Evolutionary conservation across 345 rosid species (phyloP), one percentile per base, ranked within the genome.

Genomic region (Lepidium aucheri): DNA sequence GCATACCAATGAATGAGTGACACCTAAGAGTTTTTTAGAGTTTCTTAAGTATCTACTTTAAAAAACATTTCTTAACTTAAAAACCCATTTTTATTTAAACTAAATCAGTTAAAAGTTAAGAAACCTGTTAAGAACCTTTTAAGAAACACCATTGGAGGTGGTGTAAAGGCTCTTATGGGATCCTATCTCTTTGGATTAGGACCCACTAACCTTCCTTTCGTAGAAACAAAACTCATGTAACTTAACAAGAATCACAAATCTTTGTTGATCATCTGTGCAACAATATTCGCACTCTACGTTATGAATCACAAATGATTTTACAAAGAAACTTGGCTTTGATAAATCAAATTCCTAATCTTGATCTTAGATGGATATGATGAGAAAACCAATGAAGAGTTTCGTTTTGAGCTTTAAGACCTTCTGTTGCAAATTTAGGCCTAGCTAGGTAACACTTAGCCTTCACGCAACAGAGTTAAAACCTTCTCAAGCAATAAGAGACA

Each of bases 111-210:
- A n/a, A n/a, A n/a, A n/a, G n/a, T n/a, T n/a, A n/a, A n/a, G n/a
- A n/a, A n/a, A n/a, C n/a, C n/a, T n/a, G n/a, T n/a, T n/a, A n/a
- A n/a, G n/a, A n/a, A n/a, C n/a, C n/a, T n/a, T n/a, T n/a, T n/a
- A n/a, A n/a, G n/a, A n/a, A n/a, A n/a, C n/a, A n/a, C n/a, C n/a
- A n/a, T n/a, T n/a, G n/a, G 45, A 87, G 79, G 91, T 64, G n/a
- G n/a, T n/a, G n/a, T 72, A 82, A 83, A 84, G 88, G 58, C 36
- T 76, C 39, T 1, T 20, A 50, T 40, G 42, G 12, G 30, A 6
- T 54, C 35, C 33, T 42, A 26, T 58, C 32, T 16, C 16, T 30
- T 35, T 51, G 53, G 77, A 24, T 24, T 24, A 24, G 26, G 73
- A 35, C 68, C 73, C 65, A 67, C 67, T 7, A 2, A 54, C 39